These are phyloP conservation scores for Vitis hybrid DNA, from an alignment of 177 flowering plant genomes.

Conservation along the genomic window DNA sequence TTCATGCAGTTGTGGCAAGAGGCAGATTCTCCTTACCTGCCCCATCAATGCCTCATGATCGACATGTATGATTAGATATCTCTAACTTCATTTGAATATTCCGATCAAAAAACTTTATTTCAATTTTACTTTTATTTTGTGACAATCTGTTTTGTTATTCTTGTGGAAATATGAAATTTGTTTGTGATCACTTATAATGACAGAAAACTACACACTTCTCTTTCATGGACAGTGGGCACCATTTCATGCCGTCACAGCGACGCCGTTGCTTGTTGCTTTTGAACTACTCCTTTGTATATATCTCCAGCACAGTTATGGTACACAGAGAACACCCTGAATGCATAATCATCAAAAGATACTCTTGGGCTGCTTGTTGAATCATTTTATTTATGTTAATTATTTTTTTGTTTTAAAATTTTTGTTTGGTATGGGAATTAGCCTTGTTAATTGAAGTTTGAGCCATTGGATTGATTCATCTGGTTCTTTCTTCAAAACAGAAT, in stretches of 20 bases:
- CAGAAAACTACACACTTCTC: constrained; percentile 9
- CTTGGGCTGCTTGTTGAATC: too few species aligned
- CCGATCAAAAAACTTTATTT: too few species aligned
- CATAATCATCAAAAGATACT: background rate
- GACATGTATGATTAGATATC: constrained; percentile 56
- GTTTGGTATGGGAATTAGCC: too few species aligned
- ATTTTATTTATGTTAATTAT: too few species aligned
- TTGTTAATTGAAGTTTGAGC: too few species aligned
- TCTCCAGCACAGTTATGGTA: constrained; percentile 79
- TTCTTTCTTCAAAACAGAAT: background rate
- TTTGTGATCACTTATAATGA: background rate
- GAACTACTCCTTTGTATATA: constrained; percentile 90
- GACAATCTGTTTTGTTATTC: constrained; percentile 5
- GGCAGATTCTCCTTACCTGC: constrained; percentile 96
- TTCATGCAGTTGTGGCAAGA: constrained; percentile 81
- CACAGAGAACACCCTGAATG: constrained; percentile 3
- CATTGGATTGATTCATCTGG: too few species aligned
- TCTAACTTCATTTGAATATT: background rate
- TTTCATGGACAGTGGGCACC: constrained; percentile 90
- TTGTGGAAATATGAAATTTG: background rate
- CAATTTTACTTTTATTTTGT: background rate
- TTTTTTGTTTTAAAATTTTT: too few species aligned
- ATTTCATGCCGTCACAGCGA: constrained; percentile 84
- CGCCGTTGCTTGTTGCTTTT: constrained; percentile 84
- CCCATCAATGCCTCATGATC: constrained; percentile 82